Evolutionary conservation across 2,329 filamentous ascomycete species (phyloP), one percentile per base, ranked within the genome.

Genomic region (Pseudomassariella vexata): DNA sequence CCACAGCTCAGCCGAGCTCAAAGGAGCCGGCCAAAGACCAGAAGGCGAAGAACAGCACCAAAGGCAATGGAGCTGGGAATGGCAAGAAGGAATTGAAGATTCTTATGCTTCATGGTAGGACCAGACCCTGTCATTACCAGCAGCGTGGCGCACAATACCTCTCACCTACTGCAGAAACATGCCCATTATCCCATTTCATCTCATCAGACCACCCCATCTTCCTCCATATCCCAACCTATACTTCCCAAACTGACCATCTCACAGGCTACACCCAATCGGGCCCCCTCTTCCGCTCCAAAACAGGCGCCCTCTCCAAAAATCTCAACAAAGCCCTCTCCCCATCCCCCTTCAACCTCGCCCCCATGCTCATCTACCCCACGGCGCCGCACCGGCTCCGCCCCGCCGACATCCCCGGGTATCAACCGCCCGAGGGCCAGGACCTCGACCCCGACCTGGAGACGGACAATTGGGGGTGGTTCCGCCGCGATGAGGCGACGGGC

Each of bases 261-360:
- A 21, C 25, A 80, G 84, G 90, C 59, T 95, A 80, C 73, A 95
- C 90, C 6, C 90, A 96, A 68, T 94, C 85, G 18, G 88, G 89
- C 4, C 60, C 80, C 4, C 68, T 88, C 41, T 95, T 95, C 73
- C 82, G 78, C 55, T 76, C 82, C 57, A 95, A 95, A 65, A 94
- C 86, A 27, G 85, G 87, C 56, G 86, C 86, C 9, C 68, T 95
- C 2, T 78, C 88, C 48, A 95, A 95, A 59, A 67, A 81, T 33
- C 73, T 95, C 36, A 59, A 67, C 39, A 95, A 94, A 53, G 64
- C 76, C 18, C 82, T 95, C 41, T 72, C 76, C 7, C 38, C 44
- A 5, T 59, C 71, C 2, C 71, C 79, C 26, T 61, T 73, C 34
- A 64, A 66, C 45, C 55, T 75, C 47, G 67, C 55, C 33, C 70